These are phyloP conservation scores for Cladosporium sp. DNA, from an alignment of 2,329 filamentous ascomycete species.

Conservation along the genomic window DNA sequence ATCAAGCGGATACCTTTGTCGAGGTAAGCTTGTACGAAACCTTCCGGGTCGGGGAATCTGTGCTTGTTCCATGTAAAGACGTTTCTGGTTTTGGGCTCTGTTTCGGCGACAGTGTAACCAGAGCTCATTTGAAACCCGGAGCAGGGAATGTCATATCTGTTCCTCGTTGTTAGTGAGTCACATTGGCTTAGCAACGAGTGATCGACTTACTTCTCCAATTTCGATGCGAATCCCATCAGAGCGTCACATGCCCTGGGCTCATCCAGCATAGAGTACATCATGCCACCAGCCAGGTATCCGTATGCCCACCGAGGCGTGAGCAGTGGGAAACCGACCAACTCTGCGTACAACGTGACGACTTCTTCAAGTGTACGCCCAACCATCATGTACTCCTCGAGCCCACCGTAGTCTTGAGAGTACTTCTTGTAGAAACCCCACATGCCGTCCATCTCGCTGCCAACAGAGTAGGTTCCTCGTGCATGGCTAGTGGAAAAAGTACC, in stretches of 20 bases:
- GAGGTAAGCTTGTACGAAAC: constrained; percentile 59
- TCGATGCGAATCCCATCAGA: constrained; percentile 56
- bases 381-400: constrained; percentile 66
- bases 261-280: constrained; percentile 57
- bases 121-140: constrained; percentile 69
- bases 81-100: constrained; percentile 63
- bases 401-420: constrained; percentile 67
- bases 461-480: constrained; percentile 57
- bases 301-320: constrained; percentile 68
- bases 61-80: constrained; percentile 68
- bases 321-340: constrained; percentile 62
- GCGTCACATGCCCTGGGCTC: constrained; percentile 52
- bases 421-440: constrained; percentile 73
- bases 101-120: constrained; percentile 65
- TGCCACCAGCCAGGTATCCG: constrained; percentile 65
- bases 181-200: too few relatives aligned
- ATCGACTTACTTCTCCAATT: constrained; percentile 38
- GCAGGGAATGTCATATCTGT: constrained; percentile 62
- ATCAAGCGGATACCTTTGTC: constrained; percentile 61
- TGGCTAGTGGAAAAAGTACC: constrained; percentile 65
- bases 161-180: too few relatives aligned
- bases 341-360: constrained; percentile 61
- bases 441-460: constrained; percentile 69
- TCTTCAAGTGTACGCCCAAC: constrained; percentile 62
- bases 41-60: constrained; percentile 64